Conservation (phyloP, 139 green algal species). For the Chlamydomonas incerta region DNA sequence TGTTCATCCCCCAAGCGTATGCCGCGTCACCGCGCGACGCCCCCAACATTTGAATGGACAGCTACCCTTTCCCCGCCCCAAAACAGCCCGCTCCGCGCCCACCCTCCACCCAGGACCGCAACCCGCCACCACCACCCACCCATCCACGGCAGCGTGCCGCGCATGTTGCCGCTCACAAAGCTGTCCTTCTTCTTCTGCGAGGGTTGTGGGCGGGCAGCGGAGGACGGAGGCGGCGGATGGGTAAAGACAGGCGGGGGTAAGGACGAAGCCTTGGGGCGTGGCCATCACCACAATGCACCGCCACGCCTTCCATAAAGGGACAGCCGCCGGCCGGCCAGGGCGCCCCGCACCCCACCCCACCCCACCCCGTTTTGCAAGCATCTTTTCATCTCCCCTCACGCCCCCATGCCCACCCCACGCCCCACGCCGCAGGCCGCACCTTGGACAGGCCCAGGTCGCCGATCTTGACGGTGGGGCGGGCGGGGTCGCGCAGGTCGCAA, state of each 20-base stretch:
- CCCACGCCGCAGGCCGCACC: neutral
- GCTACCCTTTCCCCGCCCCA: no score
- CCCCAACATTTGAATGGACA: no score
- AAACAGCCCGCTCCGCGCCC: no score
- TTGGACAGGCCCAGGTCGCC: slow-evolving; percentile 79
- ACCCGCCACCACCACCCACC: no score
- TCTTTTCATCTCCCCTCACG: neutral
- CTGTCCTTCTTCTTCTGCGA: slow-evolving; percentile 74
- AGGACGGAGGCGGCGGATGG: neutral
- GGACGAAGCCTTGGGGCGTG: no score
- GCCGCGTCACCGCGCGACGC: no score
- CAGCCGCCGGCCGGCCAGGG: neutral
- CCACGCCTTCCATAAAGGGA: neutral
- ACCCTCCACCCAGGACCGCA: no score
- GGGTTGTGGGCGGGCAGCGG: neutral
- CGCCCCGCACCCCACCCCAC: neutral
- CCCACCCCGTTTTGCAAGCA: neutral
- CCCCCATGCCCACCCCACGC: neutral
- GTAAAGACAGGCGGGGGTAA: neutral
- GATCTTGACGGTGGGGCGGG: slow-evolving; percentile 77
- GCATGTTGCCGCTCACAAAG: slow-evolving; percentile 81
- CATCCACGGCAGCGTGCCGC: slow-evolving; percentile 76
- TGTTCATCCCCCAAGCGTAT: no score
- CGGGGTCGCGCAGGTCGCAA: slow-evolving; percentile 73
- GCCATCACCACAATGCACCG: no score